These are phyloP conservation scores for Panicum virgatum DNA, from an alignment of 202 grass and related monocot species.

Conservation along the genomic window DNA sequence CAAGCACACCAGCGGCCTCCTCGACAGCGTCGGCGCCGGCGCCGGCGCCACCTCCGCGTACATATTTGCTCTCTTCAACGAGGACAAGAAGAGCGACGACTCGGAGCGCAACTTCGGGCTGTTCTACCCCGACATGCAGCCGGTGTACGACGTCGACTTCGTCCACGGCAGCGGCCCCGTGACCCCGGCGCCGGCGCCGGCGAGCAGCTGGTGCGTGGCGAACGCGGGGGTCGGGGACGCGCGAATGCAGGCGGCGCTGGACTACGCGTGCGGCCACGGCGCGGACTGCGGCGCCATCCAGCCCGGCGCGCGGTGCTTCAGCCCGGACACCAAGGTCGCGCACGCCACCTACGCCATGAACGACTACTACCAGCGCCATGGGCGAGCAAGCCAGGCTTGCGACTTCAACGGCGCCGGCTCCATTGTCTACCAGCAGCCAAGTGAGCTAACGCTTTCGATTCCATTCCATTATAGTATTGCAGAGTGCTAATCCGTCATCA, in stretches of 20 bases:
- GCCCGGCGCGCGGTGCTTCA: neutral
- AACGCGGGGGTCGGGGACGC: neutral
- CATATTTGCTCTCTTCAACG: constrained; percentile 73
- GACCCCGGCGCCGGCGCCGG: no score
- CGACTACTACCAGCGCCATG: neutral
- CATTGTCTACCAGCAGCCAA: no score
- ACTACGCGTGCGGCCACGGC: no score
- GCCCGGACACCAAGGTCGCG: neutral
- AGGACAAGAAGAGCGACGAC: constrained; percentile 44
- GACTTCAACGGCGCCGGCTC: neutral
- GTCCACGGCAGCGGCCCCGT: neutral
- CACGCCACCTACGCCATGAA: neutral
- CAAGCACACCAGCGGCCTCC: no score
- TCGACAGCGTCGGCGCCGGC: no score
- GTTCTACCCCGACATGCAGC: constrained; percentile 48
- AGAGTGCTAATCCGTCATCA: no score
- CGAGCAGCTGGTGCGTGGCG: constrained; percentile 10
- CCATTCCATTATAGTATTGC: no score
- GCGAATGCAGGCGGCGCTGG: no score
- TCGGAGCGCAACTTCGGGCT: constrained; percentile 57
- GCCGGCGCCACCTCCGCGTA: constrained; percentile 27
- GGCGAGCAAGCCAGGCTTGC: neutral
- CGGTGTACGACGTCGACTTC: constrained; percentile 60
- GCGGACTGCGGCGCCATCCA: no score
- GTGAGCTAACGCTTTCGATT: no score